Percentiles rank a stretch among this genome's conserved stretches.
Conservation (phyloP, 257 asterid species). For the Thymus quinquecostatus region DNA sequence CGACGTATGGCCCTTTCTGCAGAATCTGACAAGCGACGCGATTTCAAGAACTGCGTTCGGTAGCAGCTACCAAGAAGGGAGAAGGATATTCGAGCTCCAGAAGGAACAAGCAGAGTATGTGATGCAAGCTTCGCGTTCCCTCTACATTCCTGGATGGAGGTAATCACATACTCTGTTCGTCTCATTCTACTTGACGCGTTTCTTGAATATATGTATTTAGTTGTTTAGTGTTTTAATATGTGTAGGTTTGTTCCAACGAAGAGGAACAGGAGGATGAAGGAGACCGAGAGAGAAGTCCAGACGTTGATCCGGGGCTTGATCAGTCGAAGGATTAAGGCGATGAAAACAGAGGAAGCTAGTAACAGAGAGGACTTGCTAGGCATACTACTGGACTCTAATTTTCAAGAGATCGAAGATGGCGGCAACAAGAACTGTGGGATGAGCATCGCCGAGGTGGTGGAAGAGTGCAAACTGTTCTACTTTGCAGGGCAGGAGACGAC, state of each 20-base stretch:
- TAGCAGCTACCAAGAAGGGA: constrained; percentile 61
- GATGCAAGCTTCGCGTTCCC: constrained; percentile 26
- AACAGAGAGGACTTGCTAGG: constrained; percentile 36
- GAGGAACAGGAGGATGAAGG: constrained; percentile 46
- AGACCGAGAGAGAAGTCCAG: constrained; percentile 34
- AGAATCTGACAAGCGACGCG: constrained; percentile 48
- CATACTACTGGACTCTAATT: constrained; percentile 38
- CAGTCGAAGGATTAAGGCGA: constrained; percentile 32
- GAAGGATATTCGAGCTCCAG: constrained; percentile 53
- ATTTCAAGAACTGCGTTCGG: constrained; percentile 70
- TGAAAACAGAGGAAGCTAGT: constrained; percentile 38
- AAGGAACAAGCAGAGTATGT: constrained; percentile 39
- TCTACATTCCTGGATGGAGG: constrained; percentile 58
- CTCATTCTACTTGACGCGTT: no score
- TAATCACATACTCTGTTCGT: constrained; percentile 1
- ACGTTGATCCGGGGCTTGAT: constrained; percentile 35
- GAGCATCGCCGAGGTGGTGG: constrained; percentile 39
- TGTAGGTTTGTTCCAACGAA: constrained; percentile 46
- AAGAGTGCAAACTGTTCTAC: constrained; percentile 58
- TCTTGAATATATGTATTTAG: no score
- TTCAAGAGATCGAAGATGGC: constrained; percentile 33
- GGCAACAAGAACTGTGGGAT: constrained; percentile 39
- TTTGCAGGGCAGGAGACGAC: constrained; percentile 58
- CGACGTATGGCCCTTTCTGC: constrained; percentile 59
- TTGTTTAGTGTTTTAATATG: neutral